Evolutionary conservation across 495 filamentous ascomycete species (phyloP), one percentile per base, ranked within the genome.

Genomic region (Stereocaulon alpinum): DNA sequence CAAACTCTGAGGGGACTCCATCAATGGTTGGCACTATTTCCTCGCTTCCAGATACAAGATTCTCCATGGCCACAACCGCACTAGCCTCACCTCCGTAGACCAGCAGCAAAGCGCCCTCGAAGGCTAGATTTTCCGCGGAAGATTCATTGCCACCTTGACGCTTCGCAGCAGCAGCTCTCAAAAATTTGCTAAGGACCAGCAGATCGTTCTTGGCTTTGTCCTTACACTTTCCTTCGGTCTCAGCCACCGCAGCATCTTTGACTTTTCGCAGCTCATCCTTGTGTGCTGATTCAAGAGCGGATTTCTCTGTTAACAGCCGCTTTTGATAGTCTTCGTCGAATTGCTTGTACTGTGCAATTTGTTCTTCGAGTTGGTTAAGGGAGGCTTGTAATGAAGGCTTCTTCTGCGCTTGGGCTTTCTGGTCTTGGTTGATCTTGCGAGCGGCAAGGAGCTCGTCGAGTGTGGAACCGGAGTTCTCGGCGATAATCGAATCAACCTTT

Each of bases 371-470:
- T 72, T 93, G 86, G 29, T 79, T 71, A 50, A 91, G 74, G 63
- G 86, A 80, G 30, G 82, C 80, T 67, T 89, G 86, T 15, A 96
- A 82, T 17, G 78, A 71, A n/a, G 93, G 92, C 69, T 95, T 97
- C 80, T 94, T 95, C 61, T 86, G 73, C 27, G 84, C 82, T 73
- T 96, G 87, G 9, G 86, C 84, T 71, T 90, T 94, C 71, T 97
- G 91, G 72, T 99, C 94, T 64, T 73, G 63, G 69, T 97, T 99
- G 78, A 99, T 91, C 70, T 92, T 87, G 74, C 86, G 88, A 55
- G 79, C 70, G 10, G 77, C 72, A 15, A 96, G 85, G 32, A 96
- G 82, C n/a, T 93, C 83, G 56, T 96, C 91, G 49, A 96, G 82
- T 3, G 82, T 80, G 70, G 85, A 84, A 65, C 71, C 81, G 32